These are phyloP conservation scores for Diphasiastrum complanatum DNA, from an alignment of 83 land plant species.

Conservation along the genomic window DNA sequence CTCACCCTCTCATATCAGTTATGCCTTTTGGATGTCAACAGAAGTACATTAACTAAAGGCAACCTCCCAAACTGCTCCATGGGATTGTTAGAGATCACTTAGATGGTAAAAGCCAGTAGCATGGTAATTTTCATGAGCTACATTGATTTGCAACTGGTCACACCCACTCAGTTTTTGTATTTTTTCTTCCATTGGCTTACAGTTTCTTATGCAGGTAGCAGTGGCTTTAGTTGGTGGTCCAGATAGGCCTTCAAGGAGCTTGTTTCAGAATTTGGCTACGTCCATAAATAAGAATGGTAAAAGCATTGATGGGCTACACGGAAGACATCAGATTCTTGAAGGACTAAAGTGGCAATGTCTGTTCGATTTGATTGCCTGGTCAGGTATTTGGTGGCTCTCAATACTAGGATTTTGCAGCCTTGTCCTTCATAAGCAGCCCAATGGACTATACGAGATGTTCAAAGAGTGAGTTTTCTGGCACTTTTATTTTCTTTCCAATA, in stretches of 20 bases:
- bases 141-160: not conserved
- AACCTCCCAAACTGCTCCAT: no score
- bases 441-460: conserved; percentile 71
- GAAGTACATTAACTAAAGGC: no score
- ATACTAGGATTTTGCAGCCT: conserved; percentile 52
- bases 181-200: no score
- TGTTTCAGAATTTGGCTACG: no score
- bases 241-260: conserved; percentile 66
- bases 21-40: no score
- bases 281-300: no score
- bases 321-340: not conserved
- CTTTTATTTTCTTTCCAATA: not conserved
- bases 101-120: no score
- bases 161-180: not conserved
- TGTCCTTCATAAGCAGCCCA: conserved; percentile 41
- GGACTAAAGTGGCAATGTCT: conserved; percentile 12
- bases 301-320: not conserved
- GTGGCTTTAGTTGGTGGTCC: conserved; percentile 59
- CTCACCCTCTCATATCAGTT: no score
- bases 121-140: no score
- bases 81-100: no score
- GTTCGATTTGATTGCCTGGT: conserved; percentile 54
- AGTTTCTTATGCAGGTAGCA: no score
- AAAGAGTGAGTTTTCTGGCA: conserved; percentile 43
- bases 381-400: conserved; percentile 54